Evolutionary conservation across 208 protist species (phyloP).

Genomic region (Acanthamoeba healyi): DNA sequence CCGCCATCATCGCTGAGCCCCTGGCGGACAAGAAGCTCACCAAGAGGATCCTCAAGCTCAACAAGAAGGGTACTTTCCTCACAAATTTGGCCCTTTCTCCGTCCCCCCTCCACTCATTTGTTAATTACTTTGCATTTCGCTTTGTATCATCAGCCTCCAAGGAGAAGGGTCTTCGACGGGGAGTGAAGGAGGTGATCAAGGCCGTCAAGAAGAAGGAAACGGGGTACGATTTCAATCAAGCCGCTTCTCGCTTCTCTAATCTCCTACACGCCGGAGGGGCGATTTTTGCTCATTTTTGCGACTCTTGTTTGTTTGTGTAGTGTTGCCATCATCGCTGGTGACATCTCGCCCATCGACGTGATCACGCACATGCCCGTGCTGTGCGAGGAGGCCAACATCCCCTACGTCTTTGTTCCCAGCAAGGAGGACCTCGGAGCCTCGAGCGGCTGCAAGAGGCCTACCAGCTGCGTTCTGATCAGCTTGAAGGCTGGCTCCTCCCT

Average conservation of each 20-base stretch:
- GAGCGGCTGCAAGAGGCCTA: slow-evolving; percentile 89
- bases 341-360: slow-evolving; percentile 93
- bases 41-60: slow-evolving; percentile 85
- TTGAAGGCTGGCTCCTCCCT: slow-evolving; percentile 1
- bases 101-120: not conserved
- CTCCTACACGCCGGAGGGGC: not conserved
- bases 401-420: slow-evolving; percentile 90
- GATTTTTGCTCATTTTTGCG: not conserved
- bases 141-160: slow-evolving; percentile 83
- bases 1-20: slow-evolving; percentile 84
- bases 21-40: slow-evolving; percentile 87
- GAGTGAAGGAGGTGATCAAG: slow-evolving; percentile 92
- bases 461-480: slow-evolving; percentile 87
- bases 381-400: slow-evolving; percentile 89
- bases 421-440: slow-evolving; percentile 91
- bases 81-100: not conserved
- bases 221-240: slow-evolving; percentile 68
- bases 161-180: slow-evolving; percentile 86
- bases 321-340: slow-evolving; percentile 90
- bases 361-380: slow-evolving; percentile 91
- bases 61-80: slow-evolving; percentile 84
- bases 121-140: not conserved
- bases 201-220: slow-evolving; percentile 85
- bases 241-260: not conserved
- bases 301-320: slow-evolving; percentile 71